Percentiles rank a stretch among this genome's conserved stretches.
Conservation (phyloP, 1,284 basidiomycete genomes). For the Singerocomus inundabilis region DNA sequence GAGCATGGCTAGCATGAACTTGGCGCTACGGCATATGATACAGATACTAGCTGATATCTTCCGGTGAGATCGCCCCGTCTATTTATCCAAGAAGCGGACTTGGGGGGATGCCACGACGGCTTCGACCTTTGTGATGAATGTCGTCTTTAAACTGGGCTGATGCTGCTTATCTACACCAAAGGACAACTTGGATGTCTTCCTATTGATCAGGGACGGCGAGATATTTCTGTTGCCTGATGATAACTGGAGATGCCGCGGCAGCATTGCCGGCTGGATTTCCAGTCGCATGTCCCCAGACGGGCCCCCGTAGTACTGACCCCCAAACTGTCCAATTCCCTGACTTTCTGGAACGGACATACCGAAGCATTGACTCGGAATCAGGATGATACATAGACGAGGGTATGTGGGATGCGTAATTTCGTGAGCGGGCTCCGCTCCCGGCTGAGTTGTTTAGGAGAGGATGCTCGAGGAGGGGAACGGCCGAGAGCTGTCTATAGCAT, state of each 20-base stretch:
- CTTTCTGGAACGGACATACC: conserved; percentile 9
- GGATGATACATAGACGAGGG: conserved; percentile 23
- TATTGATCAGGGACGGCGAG: conserved; percentile 22
- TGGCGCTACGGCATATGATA: conserved; percentile 28
- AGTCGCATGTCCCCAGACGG: too few species aligned
- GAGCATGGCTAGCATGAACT: conserved; percentile 31
- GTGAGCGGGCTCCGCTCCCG: conserved; percentile 6
- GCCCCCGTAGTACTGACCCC: too few species aligned
- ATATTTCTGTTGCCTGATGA: conserved; percentile 19
- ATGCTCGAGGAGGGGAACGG: too few species aligned
- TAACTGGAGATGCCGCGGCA: neutral
- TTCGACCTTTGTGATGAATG: conserved; percentile 15
- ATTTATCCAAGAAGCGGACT: conserved; percentile 27
- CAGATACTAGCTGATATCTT: conserved; percentile 20
- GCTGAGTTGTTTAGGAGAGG: neutral
- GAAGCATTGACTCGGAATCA: neutral
- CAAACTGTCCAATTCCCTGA: too few species aligned
- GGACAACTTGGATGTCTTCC: conserved; percentile 11
- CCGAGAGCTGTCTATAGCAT: too few species aligned
- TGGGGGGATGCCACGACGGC: conserved; percentile 7
- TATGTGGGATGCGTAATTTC: conserved; percentile 20
- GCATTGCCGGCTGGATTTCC: too few species aligned
- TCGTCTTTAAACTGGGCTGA: neutral
- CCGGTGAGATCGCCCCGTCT: neutral
- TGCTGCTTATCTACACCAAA: neutral